A percentile compares a stretch with the other conserved stretches of the same genome.
Conservation (phyloP, 495 filamentous ascomycete species). For the Neurospora sp. region DNA sequence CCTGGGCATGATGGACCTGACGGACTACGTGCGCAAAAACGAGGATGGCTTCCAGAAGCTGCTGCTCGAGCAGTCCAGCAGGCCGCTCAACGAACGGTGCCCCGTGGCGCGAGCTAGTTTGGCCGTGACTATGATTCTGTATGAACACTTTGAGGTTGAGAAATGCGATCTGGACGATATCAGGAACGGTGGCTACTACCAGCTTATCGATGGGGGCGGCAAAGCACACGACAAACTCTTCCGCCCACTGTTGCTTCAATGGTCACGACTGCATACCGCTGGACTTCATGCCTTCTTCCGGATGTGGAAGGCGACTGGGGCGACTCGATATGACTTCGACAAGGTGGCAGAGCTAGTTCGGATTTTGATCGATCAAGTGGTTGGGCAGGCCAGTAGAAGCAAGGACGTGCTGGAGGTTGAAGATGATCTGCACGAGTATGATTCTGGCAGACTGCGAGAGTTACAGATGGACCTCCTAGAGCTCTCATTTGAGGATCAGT, state of each 20-base stretch:
- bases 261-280: slow-evolving; percentile 87
- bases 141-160: slow-evolving; percentile 92
- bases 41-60: slow-evolving; percentile 88
- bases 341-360: slow-evolving; percentile 86
- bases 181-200: slow-evolving; percentile 47
- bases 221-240: slow-evolving; percentile 80
- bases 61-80: slow-evolving; percentile 78
- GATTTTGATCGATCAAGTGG: slow-evolving; percentile 83
- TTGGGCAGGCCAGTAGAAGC: slow-evolving; percentile 70
- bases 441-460: slow-evolving; percentile 63
- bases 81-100: slow-evolving; percentile 62
- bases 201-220: slow-evolving; percentile 58
- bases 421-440: slow-evolving; percentile 76
- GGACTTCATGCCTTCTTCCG: slow-evolving; percentile 84
- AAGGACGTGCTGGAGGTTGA: slow-evolving; percentile 86
- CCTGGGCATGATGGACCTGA: slow-evolving; percentile 94
- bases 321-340: slow-evolving; percentile 74
- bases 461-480: slow-evolving; percentile 94
- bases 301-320: slow-evolving; percentile 83
- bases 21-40: slow-evolving; percentile 82
- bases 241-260: slow-evolving; percentile 80
- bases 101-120: slow-evolving; percentile 83
- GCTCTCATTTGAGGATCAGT: slow-evolving; percentile 83
- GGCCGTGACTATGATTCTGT: slow-evolving; percentile 77
- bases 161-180: slow-evolving; percentile 75